A percentile compares a stretch with the other conserved stretches of the same genome.
Evolutionary conservation across 441 rosid genomes (phyloP).

Genomic region (Gossypium trilobum): DNA sequence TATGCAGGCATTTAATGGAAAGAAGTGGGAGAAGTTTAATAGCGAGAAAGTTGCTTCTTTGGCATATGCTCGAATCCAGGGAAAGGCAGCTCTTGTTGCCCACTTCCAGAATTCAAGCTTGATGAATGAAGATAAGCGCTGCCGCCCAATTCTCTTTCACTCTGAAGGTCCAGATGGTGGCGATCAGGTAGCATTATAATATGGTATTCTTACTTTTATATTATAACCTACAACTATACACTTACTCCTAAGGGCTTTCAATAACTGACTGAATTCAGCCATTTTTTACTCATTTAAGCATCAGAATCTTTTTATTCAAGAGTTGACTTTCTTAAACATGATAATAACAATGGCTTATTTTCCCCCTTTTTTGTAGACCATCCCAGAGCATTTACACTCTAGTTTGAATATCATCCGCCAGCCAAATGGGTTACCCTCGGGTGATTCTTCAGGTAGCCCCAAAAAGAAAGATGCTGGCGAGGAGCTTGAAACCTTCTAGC

Average conservation of each 20-base stretch:
- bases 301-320: neutral
- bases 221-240: neutral
- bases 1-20: slow-evolving; percentile 81
- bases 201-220: neutral
- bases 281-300: neutral
- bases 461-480: slow-evolving; percentile 20
- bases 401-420: slow-evolving; percentile 42
- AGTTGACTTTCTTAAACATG: neutral
- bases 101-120: slow-evolving; percentile 98
- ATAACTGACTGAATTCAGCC: neutral
- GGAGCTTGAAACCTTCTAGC: slow-evolving; percentile 23
- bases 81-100: slow-evolving; percentile 79
- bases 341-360: neutral
- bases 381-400: slow-evolving; percentile 39
- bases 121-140: slow-evolving; percentile 98
- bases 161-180: slow-evolving; percentile 47
- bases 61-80: slow-evolving; percentile 97
- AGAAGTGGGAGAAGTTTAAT: slow-evolving; percentile 98
- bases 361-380: slow-evolving; percentile 18
- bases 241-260: neutral
- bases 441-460: slow-evolving; percentile 34
- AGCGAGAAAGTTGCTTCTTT: slow-evolving; percentile 96
- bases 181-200: slow-evolving; percentile 46
- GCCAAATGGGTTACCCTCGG: slow-evolving; percentile 29
- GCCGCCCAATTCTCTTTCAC: slow-evolving; percentile 86